These are phyloP conservation scores for Blepharisma stoltei DNA, from an alignment of 73 alveolate genomes.

Conservation along the genomic window DNA sequence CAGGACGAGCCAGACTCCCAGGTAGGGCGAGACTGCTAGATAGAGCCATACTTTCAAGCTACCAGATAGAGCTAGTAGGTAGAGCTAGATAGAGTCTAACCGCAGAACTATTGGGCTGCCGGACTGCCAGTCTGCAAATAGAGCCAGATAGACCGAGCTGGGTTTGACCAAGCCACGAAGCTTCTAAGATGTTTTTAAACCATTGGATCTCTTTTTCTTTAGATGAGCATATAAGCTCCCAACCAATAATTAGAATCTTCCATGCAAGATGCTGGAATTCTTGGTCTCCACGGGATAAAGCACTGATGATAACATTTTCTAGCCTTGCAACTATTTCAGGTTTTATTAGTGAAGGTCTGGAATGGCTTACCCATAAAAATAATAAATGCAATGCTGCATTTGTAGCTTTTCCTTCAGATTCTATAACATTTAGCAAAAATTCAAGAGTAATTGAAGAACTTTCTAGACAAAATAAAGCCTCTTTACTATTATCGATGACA, in stretches of 20 bases:
- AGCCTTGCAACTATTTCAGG: neutral
- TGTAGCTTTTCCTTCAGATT: neutral
- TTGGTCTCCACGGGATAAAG: neutral
- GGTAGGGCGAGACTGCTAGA: no score
- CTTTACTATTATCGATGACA: constrained; percentile 7
- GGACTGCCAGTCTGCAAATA: no score
- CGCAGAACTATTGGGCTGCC: no score
- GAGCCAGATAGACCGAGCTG: no score
- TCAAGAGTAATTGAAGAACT: neutral
- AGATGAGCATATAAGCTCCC: neutral
- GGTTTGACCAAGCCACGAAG: no score
- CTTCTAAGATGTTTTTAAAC: neutral
- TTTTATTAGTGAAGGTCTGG: neutral
- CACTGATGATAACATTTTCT: neutral
- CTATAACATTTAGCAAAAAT: constrained; percentile 2
- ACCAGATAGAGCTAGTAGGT: no score
- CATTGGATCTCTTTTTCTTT: constrained; percentile 4
- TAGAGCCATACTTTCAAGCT: no score
- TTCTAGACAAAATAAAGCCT: neutral
- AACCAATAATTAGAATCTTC: neutral
- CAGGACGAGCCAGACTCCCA: no score
- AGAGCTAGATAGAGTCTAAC: no score
- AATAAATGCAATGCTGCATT: neutral
- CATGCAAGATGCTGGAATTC: neutral
- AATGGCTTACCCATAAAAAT: neutral